Percentiles rank a stretch among this genome's conserved stretches.
Evolutionary conservation across 257 asterid genomes (phyloP).

Genomic region (Capsicum rhomboideum): DNA sequence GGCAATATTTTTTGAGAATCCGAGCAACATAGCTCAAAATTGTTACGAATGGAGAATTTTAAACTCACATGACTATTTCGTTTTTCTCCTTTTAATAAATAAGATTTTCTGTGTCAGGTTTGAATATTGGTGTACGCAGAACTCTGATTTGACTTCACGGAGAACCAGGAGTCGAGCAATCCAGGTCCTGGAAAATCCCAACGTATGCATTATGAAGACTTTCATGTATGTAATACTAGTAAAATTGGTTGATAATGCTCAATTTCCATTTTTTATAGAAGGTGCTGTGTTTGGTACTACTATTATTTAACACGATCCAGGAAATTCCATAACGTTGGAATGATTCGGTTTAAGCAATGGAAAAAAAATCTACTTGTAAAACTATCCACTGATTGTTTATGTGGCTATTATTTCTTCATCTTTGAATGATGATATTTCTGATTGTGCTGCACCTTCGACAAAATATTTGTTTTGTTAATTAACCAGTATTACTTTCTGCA

Average conservation of each 20-base stretch:
- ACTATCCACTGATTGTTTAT: too few relatives aligned
- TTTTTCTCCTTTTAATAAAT: background rate
- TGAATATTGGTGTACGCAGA: constrained; percentile 25
- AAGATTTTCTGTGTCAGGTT: constrained; percentile 18
- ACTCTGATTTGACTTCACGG: constrained; percentile 19
- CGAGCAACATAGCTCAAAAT: background rate
- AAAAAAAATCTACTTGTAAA: too few relatives aligned
- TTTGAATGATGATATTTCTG: too few relatives aligned
- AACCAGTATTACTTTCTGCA: too few relatives aligned
- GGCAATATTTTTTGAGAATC: background rate
- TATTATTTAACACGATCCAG: too few relatives aligned
- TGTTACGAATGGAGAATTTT: background rate
- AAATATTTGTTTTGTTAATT: too few relatives aligned
- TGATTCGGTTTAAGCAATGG: too few relatives aligned
- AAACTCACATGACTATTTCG: background rate
- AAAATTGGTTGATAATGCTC: constrained; percentile 32
- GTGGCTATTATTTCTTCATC: too few relatives aligned
- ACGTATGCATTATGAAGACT: constrained; percentile 61
- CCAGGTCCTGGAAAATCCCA: constrained; percentile 63
- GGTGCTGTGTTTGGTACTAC: too few relatives aligned
- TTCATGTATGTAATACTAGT: constrained; percentile 15
- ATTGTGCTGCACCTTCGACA: too few relatives aligned
- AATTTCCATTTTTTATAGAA: too few relatives aligned
- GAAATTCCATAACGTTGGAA: too few relatives aligned
- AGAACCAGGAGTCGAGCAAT: constrained; percentile 37